Conservation (phyloP, 306 rosid species). For the Citrullus amarus region DNA sequence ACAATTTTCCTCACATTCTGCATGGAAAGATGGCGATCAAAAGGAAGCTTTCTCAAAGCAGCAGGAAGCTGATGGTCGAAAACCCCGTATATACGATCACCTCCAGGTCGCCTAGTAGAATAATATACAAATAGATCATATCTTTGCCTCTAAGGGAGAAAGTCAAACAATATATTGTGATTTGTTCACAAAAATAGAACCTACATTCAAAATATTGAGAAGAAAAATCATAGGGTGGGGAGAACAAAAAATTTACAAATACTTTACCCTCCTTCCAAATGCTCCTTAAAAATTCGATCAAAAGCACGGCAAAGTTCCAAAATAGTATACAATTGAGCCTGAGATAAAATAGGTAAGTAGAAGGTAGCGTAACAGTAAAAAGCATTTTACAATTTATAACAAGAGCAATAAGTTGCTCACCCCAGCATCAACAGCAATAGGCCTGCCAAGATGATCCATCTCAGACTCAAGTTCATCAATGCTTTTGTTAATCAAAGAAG, state of each 20-base stretch:
- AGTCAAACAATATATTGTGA: neutral
- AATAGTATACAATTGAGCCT: conserved; percentile 92
- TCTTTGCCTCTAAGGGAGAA: neutral
- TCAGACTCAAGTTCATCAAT: conserved; percentile 85
- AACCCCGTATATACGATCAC: conserved; percentile 89
- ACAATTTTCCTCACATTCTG: conserved; percentile 91
- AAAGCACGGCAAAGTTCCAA: conserved; percentile 93
- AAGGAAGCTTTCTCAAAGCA: conserved; percentile 93
- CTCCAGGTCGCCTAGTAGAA: conserved; percentile 72
- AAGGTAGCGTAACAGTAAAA: neutral
- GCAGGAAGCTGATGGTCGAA: conserved; percentile 99
- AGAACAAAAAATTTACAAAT: conserved; percentile 5
- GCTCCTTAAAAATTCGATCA: conserved; percentile 94
- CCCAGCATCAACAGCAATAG: conserved; percentile 82
- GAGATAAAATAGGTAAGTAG: conserved; percentile 14
- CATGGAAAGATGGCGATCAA: conserved; percentile 88
- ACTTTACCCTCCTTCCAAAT: conserved; percentile 92
- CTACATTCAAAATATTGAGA: neutral
- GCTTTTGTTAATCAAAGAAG: conserved; percentile 69
- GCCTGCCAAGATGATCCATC: conserved; percentile 82
- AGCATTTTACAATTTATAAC: neutral
- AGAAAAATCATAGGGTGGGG: neutral
- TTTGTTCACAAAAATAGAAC: neutral
- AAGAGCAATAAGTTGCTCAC: conserved; percentile 31
- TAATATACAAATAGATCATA: neutral